phyloP scores from a whole-genome alignment of 768 basidiomycete species.

The Dendrothele bispora region DNA sequence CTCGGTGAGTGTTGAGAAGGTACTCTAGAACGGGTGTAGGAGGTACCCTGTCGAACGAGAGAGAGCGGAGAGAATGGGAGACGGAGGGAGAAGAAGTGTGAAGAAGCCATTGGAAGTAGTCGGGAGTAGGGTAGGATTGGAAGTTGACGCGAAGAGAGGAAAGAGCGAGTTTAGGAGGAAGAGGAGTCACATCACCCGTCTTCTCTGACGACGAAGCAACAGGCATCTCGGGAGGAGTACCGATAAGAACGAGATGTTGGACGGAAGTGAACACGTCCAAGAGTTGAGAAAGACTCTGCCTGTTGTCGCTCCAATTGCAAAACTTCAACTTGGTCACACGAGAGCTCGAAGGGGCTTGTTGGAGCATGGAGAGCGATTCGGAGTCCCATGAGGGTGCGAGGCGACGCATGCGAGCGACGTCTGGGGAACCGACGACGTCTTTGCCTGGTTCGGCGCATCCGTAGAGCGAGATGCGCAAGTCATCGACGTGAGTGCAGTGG shows the following conservation, averaged over 20 bases:
- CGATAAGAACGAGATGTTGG: conserved; percentile 54
- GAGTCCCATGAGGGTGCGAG: conserved; percentile 56
- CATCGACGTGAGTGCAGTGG: conserved; percentile 58
- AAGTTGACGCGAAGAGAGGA: conserved; percentile 62
- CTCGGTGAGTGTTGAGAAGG: conserved; percentile 49
- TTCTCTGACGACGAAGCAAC: conserved; percentile 38
- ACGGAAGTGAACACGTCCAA: conserved; percentile 64
- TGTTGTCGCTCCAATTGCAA: conserved; percentile 71
- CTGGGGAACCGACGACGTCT: conserved; percentile 49
- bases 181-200: no score
- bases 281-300: conserved; percentile 55
- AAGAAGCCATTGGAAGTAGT: conserved; percentile 72
- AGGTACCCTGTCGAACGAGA: conserved; percentile 66
- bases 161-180: conserved; percentile 48
- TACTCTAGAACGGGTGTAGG: conserved; percentile 53
- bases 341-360: conserved; percentile 51
- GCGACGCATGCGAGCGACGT: conserved; percentile 46
- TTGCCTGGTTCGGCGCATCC: conserved; percentile 52
- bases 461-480: conserved; percentile 58
- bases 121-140: conserved; percentile 58
- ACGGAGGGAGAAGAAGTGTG: conserved; percentile 49
- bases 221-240: conserved; percentile 52
- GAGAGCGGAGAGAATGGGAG: conserved; percentile 48
- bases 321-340: conserved; percentile 59
- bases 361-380: conserved; percentile 49